phyloP scores from a whole-genome alignment of 371 early-diverging fungal genomes.

The Choanephora cucurbitarum region DNA sequence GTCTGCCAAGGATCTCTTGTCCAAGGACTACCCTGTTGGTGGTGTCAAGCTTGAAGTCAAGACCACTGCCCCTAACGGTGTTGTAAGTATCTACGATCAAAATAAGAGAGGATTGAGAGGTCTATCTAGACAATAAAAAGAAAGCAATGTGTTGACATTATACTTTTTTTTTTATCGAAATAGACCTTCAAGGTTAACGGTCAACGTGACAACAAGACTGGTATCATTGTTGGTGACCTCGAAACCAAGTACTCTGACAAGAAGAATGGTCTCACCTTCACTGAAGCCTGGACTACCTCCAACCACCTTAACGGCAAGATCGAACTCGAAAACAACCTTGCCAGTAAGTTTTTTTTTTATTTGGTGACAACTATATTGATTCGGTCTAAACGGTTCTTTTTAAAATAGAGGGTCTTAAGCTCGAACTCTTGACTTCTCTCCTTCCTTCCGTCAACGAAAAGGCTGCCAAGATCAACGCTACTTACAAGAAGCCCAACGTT shows the following conservation, averaged over 20 bases:
- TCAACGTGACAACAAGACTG: conserved; percentile 91
- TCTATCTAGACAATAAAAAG: background rate
- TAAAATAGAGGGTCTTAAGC: conserved; percentile 49
- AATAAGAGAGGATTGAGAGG: background rate
- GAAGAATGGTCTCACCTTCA: conserved; percentile 89
- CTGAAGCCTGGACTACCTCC: conserved; percentile 93
- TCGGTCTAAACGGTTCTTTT: background rate
- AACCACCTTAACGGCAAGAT: conserved; percentile 91
- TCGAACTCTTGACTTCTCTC: conserved; percentile 49
- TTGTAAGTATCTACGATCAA: conserved; percentile 71
- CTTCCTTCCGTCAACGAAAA: conserved; percentile 52
- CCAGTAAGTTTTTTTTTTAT: conserved; percentile 55
- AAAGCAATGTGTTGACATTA: too few species aligned
- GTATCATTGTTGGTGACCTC: conserved; percentile 92
- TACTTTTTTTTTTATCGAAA: too few species aligned
- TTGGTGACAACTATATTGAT: background rate
- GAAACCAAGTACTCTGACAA: conserved; percentile 96
- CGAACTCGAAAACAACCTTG: conserved; percentile 92
- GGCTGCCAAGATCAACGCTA: conserved; percentile 48
- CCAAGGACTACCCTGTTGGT: conserved; percentile 96
- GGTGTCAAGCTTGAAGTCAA: conserved; percentile 95
- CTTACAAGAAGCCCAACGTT: conserved; percentile 51
- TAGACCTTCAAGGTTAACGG: conserved; percentile 96
- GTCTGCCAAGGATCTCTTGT: conserved; percentile 91
- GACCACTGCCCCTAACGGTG: conserved; percentile 92